phyloP scores from a whole-genome alignment of 2,329 filamentous ascomycete genomes.

The Neofusicoccum kwambonambiense region DNA sequence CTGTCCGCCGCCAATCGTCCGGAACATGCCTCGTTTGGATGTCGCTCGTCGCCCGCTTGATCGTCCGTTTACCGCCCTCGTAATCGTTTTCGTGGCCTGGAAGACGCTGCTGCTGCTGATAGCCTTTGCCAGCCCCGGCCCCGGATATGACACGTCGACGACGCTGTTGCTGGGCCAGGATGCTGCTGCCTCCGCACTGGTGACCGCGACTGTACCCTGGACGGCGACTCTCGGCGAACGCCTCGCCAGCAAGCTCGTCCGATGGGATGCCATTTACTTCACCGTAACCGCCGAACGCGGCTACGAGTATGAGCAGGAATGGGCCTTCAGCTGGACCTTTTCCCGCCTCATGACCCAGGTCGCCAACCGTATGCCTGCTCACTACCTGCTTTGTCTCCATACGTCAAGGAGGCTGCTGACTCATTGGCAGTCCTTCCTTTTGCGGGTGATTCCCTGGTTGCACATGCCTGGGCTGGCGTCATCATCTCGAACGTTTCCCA shows the following conservation, averaged over 20 bases:
- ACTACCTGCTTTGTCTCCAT: background rate
- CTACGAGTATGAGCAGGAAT: conserved; percentile 77
- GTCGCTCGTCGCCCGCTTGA: conserved; percentile 1
- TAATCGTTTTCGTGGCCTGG: conserved; percentile 58
- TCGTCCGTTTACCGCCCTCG: conserved; percentile 19
- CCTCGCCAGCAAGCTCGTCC: conserved; percentile 59
- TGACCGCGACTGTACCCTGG: background rate
- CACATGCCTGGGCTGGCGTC: conserved; percentile 58
- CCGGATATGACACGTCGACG: conserved; percentile 77
- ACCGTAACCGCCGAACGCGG: conserved; percentile 61
- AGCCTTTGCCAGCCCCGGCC: conserved; percentile 56
- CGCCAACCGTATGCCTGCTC: conserved; percentile 39
- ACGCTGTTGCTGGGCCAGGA: conserved; percentile 46
- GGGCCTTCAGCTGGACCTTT: conserved; percentile 70
- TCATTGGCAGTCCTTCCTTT: conserved; percentile 12
- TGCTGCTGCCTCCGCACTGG: conserved; percentile 15
- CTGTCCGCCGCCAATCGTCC: background rate
- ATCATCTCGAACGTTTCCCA: conserved; percentile 72
- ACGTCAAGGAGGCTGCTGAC: conserved; percentile 8
- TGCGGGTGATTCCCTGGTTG: conserved; percentile 20
- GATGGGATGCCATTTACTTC: conserved; percentile 84
- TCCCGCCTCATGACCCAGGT: conserved; percentile 45
- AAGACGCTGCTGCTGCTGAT: conserved; percentile 66
- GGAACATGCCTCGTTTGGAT: background rate
- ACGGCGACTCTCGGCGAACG: conserved; percentile 28